Conservation (phyloP, 1,284 basidiomycete species). For the Erythrobasidium hasegawianum region DNA sequence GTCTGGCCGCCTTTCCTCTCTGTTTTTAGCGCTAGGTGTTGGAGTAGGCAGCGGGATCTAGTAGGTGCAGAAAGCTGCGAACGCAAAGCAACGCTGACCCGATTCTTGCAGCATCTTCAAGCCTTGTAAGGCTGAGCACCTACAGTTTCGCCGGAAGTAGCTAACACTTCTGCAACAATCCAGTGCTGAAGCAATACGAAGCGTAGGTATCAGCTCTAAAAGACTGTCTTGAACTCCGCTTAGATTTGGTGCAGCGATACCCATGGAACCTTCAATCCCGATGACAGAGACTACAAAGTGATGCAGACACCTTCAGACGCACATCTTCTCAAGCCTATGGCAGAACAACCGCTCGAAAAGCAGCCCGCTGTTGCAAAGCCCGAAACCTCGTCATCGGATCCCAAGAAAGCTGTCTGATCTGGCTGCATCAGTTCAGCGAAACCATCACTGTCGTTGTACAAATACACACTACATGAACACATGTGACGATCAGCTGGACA, state of each 20-base stretch:
- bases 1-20: slow-evolving; percentile 19
- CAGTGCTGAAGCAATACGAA: slow-evolving; percentile 25
- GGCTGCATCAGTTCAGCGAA: too few species aligned
- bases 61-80: not conserved
- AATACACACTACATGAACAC: too few species aligned
- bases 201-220: not conserved
- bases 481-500: too few species aligned
- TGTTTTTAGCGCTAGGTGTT: slow-evolving; percentile 13
- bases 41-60: slow-evolving; percentile 25
- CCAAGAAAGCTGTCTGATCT: too few species aligned
- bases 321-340: not conserved
- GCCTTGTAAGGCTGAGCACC: slow-evolving; percentile 9
- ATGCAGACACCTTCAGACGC: not conserved
- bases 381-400: too few species aligned
- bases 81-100: not conserved
- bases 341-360: too few species aligned
- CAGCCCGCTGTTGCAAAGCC: too few species aligned
- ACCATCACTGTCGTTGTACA: too few species aligned
- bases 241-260: slow-evolving; percentile 11
- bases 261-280: slow-evolving; percentile 22
- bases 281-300: slow-evolving; percentile 13
- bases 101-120: slow-evolving; percentile 28
- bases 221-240: not conserved
- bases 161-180: not conserved
- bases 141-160: not conserved